Conservation (phyloP, 2,329 filamentous ascomycete species). For the Alternaria triticimaculans region DNA sequence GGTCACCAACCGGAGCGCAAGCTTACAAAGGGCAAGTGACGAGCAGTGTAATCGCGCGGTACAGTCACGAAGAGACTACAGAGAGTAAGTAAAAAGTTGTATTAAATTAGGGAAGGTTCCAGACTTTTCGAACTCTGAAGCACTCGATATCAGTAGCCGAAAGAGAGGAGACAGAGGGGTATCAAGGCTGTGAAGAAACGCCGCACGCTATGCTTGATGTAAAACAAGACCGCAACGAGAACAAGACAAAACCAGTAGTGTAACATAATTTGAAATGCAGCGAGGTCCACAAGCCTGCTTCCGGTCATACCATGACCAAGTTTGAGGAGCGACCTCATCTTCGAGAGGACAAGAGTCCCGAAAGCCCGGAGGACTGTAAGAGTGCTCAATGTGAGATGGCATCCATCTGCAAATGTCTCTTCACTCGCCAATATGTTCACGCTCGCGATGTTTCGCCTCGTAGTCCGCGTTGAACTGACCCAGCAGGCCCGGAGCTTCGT, state of each 20-base stretch:
- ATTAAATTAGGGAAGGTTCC: not conserved
- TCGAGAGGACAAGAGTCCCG: not conserved
- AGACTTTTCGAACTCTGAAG: not conserved
- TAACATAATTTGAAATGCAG: not conserved
- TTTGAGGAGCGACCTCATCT: not conserved
- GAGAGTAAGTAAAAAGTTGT: not conserved
- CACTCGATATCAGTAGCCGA: not conserved
- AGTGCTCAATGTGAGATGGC: not conserved
- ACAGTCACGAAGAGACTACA: not conserved
- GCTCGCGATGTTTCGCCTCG: not conserved
- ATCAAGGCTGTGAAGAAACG: not conserved
- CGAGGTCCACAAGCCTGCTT: not conserved
- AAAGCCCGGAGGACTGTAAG: not conserved
- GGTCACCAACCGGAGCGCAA: not conserved
- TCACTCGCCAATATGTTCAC: not conserved
- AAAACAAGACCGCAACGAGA: not conserved
- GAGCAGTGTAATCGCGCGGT: not conserved
- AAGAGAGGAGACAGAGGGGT: not conserved
- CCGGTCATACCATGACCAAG: not conserved
- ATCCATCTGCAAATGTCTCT: not conserved
- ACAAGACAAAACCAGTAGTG: not conserved
- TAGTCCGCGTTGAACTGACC: not conserved
- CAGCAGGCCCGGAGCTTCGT: not conserved
- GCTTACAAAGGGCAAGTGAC: not conserved
- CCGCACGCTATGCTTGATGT: not conserved